Conservation (phyloP, 2,329 filamentous ascomycete genomes). For the Colletotrichum filicis region DNA sequence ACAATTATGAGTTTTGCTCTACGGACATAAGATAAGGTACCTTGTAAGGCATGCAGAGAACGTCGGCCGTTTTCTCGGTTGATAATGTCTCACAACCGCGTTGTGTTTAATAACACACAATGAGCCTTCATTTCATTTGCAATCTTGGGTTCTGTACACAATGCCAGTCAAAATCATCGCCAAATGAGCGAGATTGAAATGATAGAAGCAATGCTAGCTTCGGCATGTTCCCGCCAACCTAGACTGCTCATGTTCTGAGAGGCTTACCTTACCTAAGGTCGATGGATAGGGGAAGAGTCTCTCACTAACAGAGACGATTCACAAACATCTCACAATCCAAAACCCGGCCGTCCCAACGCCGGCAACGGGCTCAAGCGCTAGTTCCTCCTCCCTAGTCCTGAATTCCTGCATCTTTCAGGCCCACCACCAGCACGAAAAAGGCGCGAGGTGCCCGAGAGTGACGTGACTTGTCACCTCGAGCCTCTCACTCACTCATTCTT, state of each 20-base stretch:
- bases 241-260: neutral
- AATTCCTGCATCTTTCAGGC: conserved; percentile 5
- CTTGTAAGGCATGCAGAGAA: neutral
- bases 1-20: neutral
- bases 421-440: neutral
- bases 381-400: neutral
- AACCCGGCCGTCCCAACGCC: conserved; percentile 17
- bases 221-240: neutral
- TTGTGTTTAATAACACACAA: neutral
- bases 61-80: neutral
- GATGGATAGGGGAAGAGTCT: neutral
- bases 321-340: neutral
- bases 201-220: neutral
- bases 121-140: neutral
- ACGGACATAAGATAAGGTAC: neutral
- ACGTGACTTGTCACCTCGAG: neutral
- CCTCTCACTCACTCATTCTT: neutral
- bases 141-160: neutral
- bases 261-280: neutral
- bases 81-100: neutral
- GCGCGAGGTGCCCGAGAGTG: neutral
- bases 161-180: neutral
- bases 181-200: neutral
- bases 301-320: conserved; percentile 3
- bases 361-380: conserved; percentile 29